Evolutionary conservation across 805 yeast species (phyloP).

Genomic region (Cyberlindnera nakhonratchasimensis): DNA sequence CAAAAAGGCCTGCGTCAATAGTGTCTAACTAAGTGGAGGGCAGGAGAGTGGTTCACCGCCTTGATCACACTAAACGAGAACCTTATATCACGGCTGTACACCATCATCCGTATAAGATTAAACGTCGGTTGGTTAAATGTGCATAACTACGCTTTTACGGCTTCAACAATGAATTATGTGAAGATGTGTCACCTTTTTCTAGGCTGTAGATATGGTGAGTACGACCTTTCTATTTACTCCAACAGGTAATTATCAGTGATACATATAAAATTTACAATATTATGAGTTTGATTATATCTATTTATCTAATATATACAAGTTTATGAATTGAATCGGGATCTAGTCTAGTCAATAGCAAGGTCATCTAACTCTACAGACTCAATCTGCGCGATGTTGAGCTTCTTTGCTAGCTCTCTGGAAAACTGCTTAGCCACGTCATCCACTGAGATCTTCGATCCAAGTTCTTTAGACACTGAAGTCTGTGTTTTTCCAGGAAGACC

Average conservation of each 20-base stretch:
- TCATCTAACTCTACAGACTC: conserved; percentile 37
- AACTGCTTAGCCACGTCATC: conserved; percentile 42
- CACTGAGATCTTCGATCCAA: conserved; percentile 20
- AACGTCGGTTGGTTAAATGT: too few relatives aligned
- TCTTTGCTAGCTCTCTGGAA: conserved; percentile 40
- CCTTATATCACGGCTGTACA: too few relatives aligned
- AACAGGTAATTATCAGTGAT: not conserved
- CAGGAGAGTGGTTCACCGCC: too few relatives aligned
- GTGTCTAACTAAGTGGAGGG: too few relatives aligned
- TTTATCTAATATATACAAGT: too few relatives aligned
- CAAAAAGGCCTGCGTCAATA: too few relatives aligned
- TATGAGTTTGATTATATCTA: not conserved
- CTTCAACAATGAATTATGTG: too few relatives aligned
- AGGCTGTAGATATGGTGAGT: too few relatives aligned
- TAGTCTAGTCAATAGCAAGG: conserved; percentile 21
- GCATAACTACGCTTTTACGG: too few relatives aligned
- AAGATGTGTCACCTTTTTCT: too few relatives aligned
- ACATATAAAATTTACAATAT: not conserved
- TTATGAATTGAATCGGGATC: not conserved
- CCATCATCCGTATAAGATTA: too few relatives aligned
- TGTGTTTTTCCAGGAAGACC: conserved; percentile 68
- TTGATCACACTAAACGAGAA: too few relatives aligned
- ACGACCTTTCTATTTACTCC: not conserved
- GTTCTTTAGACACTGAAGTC: conserved; percentile 42
- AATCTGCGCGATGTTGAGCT: conserved; percentile 35